A percentile compares a stretch with the other conserved stretches of the same genome.
phyloP scores from a whole-genome alignment of 2,329 filamentous ascomycete species.

The Aspergillus sp. region DNA sequence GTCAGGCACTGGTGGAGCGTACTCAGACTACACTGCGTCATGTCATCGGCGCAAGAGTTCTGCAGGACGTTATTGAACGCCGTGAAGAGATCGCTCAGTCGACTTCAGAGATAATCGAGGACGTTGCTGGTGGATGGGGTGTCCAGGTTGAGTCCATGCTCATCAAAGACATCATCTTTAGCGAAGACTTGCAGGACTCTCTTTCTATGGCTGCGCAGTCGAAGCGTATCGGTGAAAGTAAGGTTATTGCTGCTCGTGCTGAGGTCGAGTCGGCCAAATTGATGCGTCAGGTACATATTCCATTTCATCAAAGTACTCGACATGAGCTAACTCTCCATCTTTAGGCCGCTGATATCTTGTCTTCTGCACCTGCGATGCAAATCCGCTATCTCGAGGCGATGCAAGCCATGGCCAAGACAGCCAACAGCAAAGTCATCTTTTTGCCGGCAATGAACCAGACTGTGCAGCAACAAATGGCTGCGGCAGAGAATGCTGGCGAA shows the following conservation, averaged over 20 bases:
- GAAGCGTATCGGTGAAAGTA: conserved; percentile 97
- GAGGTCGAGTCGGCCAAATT: conserved; percentile 96
- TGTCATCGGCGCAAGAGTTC: conserved; percentile 89
- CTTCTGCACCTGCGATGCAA: conserved; percentile 93
- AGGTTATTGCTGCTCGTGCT: conserved; percentile 95
- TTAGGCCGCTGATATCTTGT: conserved; percentile 84
- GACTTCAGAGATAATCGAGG: conserved; percentile 96
- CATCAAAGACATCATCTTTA: conserved; percentile 99
- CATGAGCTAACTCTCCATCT: conserved; percentile 10
- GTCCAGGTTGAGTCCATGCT: conserved; percentile 97
- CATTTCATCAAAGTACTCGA: neutral
- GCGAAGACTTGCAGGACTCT: conserved; percentile 89
- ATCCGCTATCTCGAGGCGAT: conserved; percentile 97
- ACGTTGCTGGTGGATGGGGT: conserved; percentile 91
- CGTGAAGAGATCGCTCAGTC: conserved; percentile 95
- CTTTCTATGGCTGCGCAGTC: conserved; percentile 97
- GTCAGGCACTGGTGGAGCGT: conserved; percentile 93
- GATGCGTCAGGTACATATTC: conserved; percentile 59
- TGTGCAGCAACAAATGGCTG: conserved; percentile 51
- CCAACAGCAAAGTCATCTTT: conserved; percentile 87
- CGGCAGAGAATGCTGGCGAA: conserved; percentile 56
- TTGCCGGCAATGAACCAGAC: conserved; percentile 68
- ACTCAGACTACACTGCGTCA: conserved; percentile 97
- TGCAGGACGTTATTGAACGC: conserved; percentile 98
- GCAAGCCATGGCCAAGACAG: conserved; percentile 96